These are phyloP conservation scores for Chaetomium tenue DNA, from an alignment of 495 filamentous ascomycete genomes.

Conservation along the genomic window DNA sequence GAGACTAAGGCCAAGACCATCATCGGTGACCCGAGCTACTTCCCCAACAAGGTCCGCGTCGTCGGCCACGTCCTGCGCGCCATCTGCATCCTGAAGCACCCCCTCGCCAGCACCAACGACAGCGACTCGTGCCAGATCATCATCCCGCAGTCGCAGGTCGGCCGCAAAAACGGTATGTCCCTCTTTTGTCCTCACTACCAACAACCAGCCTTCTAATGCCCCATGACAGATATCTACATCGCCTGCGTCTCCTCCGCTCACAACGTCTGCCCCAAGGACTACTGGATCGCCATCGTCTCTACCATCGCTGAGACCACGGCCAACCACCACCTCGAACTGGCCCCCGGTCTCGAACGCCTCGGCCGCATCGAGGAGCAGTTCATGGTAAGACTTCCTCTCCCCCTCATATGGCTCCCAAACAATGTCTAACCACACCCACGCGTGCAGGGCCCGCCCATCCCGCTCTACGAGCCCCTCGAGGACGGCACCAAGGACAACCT, in stretches of 20 bases:
- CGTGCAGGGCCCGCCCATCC: conserved; percentile 69
- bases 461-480: conserved; percentile 88
- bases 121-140: conserved; percentile 93
- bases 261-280: conserved; percentile 98
- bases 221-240: conserved; percentile 83
- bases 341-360: conserved; percentile 89
- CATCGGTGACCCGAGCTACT: conserved; percentile 94
- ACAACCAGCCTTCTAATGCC: neutral
- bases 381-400: conserved; percentile 54
- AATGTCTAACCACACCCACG: conserved; percentile 15
- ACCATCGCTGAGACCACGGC: conserved; percentile 89
- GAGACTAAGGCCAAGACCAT: conserved; percentile 95
- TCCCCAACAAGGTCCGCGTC: conserved; percentile 81
- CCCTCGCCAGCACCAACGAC: conserved; percentile 79
- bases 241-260: conserved; percentile 93
- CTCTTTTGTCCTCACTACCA: neutral
- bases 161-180: conserved; percentile 80
- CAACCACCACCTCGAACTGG: conserved; percentile 94
- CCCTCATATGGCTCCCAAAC: neutral
- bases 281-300: conserved; percentile 97
- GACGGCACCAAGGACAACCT: conserved; percentile 85
- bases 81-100: conserved; percentile 96
- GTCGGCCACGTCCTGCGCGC: conserved; percentile 89
- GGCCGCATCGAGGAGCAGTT: conserved; percentile 96
- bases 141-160: conserved; percentile 95